Base-by-base conservation (phyloP, 1,139 yeast species). In the Yamadazyma oceani region DNA sequence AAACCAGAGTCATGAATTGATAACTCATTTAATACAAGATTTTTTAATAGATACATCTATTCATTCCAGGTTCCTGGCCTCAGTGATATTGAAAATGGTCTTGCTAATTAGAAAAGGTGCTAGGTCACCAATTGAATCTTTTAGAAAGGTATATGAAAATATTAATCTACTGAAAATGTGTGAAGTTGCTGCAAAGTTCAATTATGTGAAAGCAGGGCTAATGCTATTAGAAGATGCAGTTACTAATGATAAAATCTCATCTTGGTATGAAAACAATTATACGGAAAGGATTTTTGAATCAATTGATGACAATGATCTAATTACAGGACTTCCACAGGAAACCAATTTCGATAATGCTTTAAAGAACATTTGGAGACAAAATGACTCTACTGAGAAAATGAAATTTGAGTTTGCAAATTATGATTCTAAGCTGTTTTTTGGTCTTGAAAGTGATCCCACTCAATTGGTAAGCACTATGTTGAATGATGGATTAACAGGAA, bases 311-410 rank as follows among this genome's bases (percentile, higher is more conserved):
- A 66, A 69, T 2, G 95, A 87, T 52, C 58, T 85, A 29, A 51
- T 73, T 2, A 69, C 70, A 47, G 94, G 94, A 0, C 58, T 85
- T 7, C 88, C 88, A 0, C 69, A 75, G 12, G 67, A 71, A 17
- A 73, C 83, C 0, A 64, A 80, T 0, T 53, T 86, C 8, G 66
- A 66, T 0, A 71, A 71, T 38, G 82, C 85, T 0, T 51, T 80
- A 10, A 54, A 61, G 6, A 60, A 71, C 24, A 57, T 78, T 3
- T 64, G 63, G 23, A 53, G 61, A 29, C 58, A 61, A 5, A 58
- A 63, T 12, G 58, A 68, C 43, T 54, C 67, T 27, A 42, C 69
- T 2, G 73, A 71, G 44, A 60, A 60, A 12, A 62, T 84, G 33
- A 65, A 73, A 54, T 78, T 76, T 45, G 74, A 69, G 36, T 78